A percentile compares a stretch with the other conserved stretches of the same genome.
phyloP scores from a whole-genome alignment of 345 rosid genomes.

The Lumnitzera racemosa region DNA sequence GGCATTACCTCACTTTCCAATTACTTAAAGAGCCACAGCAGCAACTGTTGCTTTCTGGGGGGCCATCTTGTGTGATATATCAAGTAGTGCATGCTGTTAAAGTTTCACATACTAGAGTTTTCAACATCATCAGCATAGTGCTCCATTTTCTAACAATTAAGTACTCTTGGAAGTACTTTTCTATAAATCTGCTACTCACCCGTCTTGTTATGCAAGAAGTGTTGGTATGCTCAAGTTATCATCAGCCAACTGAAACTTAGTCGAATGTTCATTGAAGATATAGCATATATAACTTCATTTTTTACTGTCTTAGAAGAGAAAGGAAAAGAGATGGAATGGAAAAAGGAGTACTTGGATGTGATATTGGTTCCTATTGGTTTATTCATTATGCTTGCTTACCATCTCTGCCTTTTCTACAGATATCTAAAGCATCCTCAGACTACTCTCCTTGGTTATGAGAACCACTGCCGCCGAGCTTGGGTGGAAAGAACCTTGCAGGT shows the following conservation, averaged over 20 bases:
- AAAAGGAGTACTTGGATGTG: slow-evolving; percentile 8
- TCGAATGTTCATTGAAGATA: background rate
- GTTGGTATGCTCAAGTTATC: background rate
- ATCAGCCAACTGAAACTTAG: background rate
- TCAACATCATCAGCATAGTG: too few relatives aligned
- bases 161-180: background rate
- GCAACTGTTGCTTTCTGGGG: too few relatives aligned
- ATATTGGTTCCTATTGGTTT: slow-evolving; percentile 24
- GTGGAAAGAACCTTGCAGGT: slow-evolving; percentile 33
- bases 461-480: slow-evolving; percentile 28
- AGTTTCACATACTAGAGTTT: too few relatives aligned
- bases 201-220: background rate
- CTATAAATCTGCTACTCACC: background rate
- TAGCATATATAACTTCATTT: background rate
- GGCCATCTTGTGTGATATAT: too few relatives aligned
- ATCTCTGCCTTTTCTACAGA: slow-evolving; percentile 21
- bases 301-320: background rate
- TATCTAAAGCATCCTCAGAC: slow-evolving; percentile 13
- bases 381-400: slow-evolving; percentile 18
- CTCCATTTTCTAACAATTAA: background rate
- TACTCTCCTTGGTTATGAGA: slow-evolving; percentile 33
- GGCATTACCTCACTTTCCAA: too few relatives aligned
- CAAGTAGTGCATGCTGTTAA: too few relatives aligned
- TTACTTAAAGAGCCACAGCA: too few relatives aligned
- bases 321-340: slow-evolving; percentile 6